Conservation (phyloP, 345 rosid species). For the Pelargonium nanum region DNA sequence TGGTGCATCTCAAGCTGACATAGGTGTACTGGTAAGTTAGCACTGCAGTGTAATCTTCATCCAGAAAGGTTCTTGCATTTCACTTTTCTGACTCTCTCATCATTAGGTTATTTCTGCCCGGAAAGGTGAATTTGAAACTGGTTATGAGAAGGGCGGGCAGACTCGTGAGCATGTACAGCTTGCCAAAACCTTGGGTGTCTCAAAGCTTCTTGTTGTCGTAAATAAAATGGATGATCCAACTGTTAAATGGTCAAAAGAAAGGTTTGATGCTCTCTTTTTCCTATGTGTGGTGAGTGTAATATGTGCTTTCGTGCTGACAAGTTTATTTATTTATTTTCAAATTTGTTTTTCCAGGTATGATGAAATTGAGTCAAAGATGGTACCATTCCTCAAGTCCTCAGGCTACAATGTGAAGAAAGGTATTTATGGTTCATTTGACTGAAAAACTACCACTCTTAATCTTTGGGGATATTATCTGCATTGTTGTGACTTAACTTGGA, state of each 20-base stretch:
- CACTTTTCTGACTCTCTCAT: neutral
- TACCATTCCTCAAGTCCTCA: slow-evolving; percentile 68
- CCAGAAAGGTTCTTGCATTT: neutral
- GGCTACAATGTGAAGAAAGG: slow-evolving; percentile 99
- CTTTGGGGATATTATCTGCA: no score
- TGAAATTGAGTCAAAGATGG: slow-evolving; percentile 86
- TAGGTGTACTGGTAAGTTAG: slow-evolving; percentile 78
- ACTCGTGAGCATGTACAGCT: slow-evolving; percentile 99
- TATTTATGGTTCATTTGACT: no score
- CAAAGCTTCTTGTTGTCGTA: slow-evolving; percentile 79
- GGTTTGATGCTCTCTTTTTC: slow-evolving; percentile 23
- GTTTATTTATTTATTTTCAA: no score
- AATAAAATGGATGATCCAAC: slow-evolving; percentile 99
- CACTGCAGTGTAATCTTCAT: neutral
- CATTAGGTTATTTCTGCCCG: slow-evolving; percentile 89
- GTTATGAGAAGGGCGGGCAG: slow-evolving; percentile 98
- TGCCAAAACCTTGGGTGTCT: slow-evolving; percentile 96
- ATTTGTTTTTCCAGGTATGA: slow-evolving; percentile 45
- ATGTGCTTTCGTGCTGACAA: no score
- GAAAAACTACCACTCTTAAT: no score
- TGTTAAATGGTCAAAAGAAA: slow-evolving; percentile 89
- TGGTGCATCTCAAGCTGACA: slow-evolving; percentile 98
- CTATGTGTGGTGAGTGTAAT: no score
- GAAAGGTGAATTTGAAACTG: slow-evolving; percentile 98
- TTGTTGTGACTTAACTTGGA: no score